Conservation (phyloP, 352 stramenopile species). For the Discostella stelligera region DNA sequence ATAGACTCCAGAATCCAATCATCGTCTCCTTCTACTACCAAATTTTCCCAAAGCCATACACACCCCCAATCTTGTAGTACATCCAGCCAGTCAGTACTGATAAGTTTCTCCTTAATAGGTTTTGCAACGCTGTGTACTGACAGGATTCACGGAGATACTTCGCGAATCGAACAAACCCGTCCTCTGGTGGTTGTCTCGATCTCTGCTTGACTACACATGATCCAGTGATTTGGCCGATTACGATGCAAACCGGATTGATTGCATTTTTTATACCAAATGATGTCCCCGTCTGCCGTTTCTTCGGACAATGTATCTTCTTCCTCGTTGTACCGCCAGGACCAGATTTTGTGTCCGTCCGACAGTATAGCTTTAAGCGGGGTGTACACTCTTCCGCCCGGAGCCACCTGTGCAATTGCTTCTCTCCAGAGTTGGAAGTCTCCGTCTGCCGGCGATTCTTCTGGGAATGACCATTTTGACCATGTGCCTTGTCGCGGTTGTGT, state of each 20-base stretch:
- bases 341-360: slow-evolving; percentile 4
- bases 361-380: background rate
- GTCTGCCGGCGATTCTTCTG: background rate
- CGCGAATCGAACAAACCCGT: slow-evolving; percentile 1
- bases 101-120: too few species aligned
- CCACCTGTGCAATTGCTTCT: background rate
- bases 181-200: background rate
- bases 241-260: too few species aligned
- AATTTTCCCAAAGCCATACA: slow-evolving; percentile 23
- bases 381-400: slow-evolving; percentile 1
- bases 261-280: too few species aligned
- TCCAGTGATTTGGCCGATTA: background rate
- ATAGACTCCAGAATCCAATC: slow-evolving; percentile 11
- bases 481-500: background rate
- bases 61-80: slow-evolving; percentile 23
- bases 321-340: slow-evolving; percentile 1
- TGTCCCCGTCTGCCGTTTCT: too few species aligned
- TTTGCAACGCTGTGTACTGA: too few species aligned
- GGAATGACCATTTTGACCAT: background rate
- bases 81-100: too few species aligned
- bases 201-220: too few species aligned
- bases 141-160: slow-evolving; percentile 8
- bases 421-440: slow-evolving; percentile 7
- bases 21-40: slow-evolving; percentile 7
- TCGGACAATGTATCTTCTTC: too few species aligned